Base-by-base conservation (phyloP, 2,329 filamentous ascomycete genomes). In the Colletotrichum camelliae region DNA sequence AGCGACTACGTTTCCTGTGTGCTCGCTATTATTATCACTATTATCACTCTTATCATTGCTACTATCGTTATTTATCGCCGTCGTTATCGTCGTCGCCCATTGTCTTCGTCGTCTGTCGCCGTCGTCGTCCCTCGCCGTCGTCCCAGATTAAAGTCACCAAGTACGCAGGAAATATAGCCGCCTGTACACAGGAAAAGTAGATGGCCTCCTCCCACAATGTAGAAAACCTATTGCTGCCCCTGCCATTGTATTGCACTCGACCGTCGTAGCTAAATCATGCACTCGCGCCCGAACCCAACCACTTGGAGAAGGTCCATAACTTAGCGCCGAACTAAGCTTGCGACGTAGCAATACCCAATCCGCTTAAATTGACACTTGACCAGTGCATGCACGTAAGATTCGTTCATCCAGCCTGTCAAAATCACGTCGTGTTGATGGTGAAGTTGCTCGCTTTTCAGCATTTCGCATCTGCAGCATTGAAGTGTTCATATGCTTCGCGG, bases 361-460 rank as follows among this genome's bases (percentile, higher is more conserved):
- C 39, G 18, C 39, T 21, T 1, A 1, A 48, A 2, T 0, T 4
- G 43, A 13, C 1, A 21, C 7, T 1, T 4, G 43, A 12, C 12
- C 43, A 48, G 43, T 4, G 10, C 21, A 13, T 48, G 10, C 13
- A 1, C 3, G 43, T 48, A 13, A 7, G 1, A 21, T 48, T 48
- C 0, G 18, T 2, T 13, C 7, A 1, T 7, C 0, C 21, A 48
- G 10, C 3, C 43, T 21, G 12, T 3, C 0, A 1, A 4, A 13
- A 3, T 5, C 43, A n/a, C n/a, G 43, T 48, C 2, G 5, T 48
- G 13, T 1, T 13, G 3, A 13, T 48, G 4, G n/a, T 21, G 43
- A 52, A 21, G n/a, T 13, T 52, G 2, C 43, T 52, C 10, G 6
- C 43, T 52, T 21, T 6, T 21, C 43, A 21, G 43, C n/a, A 21